Evolutionary conservation across 2,329 filamentous ascomycete genomes (phyloP), one percentile per base, ranked within the genome.

Genomic region (Aspergillus floridensis): DNA sequence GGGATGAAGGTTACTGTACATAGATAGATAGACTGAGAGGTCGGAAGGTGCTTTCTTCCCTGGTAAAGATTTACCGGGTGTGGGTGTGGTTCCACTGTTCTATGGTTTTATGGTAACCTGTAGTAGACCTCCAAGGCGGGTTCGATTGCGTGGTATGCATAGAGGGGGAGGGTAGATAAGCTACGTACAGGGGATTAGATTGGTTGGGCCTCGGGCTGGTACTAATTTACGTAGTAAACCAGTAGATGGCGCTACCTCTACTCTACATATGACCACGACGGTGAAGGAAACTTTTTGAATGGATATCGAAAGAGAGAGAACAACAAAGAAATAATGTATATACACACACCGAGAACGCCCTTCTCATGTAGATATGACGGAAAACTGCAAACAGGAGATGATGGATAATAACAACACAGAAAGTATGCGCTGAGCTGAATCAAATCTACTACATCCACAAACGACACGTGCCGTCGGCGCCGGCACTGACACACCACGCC

Each of bases 401-500:
- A 49, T 31, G 58, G 65, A 65, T 61, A 22, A 61, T 59, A 64
- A 56, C 56, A 55, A 65, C 53, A 65, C 61, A 65, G 22, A 29
- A 29, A 29, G 65, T 66, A 66, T 66, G 65, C 63, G 67, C 60
- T 65, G 31, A 63, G 49, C 48, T 55, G 50, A 29, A 61, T 55
- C 32, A 58, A 58, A 22, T 22, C 57, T 64, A 69, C 71, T 74
- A 89, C 73, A 87, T 90, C 93, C 93, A 99, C 73, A 99, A 78
- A 70, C 93, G 87, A 77, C 92, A 91, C 14, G 90, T 96, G 47
- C 93, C 93, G 80, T 99, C 95, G 1, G 93, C 93, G 67, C 95
- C 95, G 50, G 93, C 93, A 80, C 90, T 96, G 56, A 96, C 88
- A 77, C 90, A 89, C 95, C 95, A 98, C 2, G 93, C 92, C 77